Evolutionary conservation across 2,329 filamentous ascomycete species (phyloP).

Genomic region (Fusarium albidum): DNA sequence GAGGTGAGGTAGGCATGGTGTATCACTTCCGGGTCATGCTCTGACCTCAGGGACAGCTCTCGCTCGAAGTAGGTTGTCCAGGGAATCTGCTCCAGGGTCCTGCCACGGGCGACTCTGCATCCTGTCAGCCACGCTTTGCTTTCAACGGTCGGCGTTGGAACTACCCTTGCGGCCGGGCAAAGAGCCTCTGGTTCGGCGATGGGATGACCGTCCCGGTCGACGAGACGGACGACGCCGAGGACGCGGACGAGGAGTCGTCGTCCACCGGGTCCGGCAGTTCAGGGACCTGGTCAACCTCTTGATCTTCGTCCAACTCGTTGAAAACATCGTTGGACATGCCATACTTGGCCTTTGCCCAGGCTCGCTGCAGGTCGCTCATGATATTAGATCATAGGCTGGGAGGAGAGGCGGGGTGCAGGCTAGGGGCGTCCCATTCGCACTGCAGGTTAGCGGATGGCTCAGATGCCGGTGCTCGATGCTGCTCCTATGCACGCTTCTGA

Average conservation of each 20-base stretch:
- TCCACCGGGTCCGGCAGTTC: slow-evolving; percentile 56
- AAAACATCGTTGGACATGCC: slow-evolving; percentile 61
- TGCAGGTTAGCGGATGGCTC: slow-evolving; percentile 5
- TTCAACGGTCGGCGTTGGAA: slow-evolving; percentile 12
- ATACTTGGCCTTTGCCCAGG: slow-evolving; percentile 80
- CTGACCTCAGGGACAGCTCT: slow-evolving; percentile 76
- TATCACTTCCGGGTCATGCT: slow-evolving; percentile 57
- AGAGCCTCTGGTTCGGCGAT: slow-evolving; percentile 75
- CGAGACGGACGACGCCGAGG: slow-evolving; percentile 82
- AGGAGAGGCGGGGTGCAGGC: slow-evolving; percentile 23
- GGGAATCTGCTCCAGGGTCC: slow-evolving; percentile 70
- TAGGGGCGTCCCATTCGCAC: slow-evolving; percentile 29
- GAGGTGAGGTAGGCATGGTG: slow-evolving; percentile 92
- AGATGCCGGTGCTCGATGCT: slow-evolving; percentile 16
- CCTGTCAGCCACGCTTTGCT: slow-evolving; percentile 36
- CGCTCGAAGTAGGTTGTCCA: slow-evolving; percentile 94
- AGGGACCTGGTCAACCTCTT: slow-evolving; percentile 55
- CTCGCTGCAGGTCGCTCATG: slow-evolving; percentile 85
- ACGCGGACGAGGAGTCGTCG: slow-evolving; percentile 78
- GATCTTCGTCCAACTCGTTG: slow-evolving; percentile 62
- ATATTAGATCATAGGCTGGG: slow-evolving; percentile 34
- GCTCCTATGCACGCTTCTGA: slow-evolving; percentile 1
- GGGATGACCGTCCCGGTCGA: slow-evolving; percentile 93
- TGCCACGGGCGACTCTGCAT: slow-evolving; percentile 57
- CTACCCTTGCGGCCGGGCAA: slow-evolving; percentile 75